These are phyloP conservation scores for Chlorella sp. DNA, from an alignment of 139 green algal genomes.

Conservation along the genomic window DNA sequence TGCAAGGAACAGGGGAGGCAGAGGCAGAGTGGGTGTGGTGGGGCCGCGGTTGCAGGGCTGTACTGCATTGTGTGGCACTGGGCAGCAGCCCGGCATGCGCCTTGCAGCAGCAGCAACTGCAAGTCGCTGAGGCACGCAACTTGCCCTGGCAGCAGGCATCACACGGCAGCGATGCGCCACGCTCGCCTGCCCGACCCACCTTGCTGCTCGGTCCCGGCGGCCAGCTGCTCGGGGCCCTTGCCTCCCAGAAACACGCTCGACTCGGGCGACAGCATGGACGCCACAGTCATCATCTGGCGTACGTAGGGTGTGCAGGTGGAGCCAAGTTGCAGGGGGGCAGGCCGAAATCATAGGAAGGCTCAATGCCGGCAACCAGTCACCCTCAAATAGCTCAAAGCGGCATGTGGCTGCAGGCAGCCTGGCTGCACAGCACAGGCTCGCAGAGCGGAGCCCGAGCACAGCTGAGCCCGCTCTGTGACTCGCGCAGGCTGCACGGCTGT, in stretches of 20 bases:
- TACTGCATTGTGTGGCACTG: too few species aligned
- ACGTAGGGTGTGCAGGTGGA: neutral
- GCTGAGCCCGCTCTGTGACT: too few species aligned
- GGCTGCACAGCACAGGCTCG: too few species aligned
- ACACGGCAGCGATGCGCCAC: too few species aligned
- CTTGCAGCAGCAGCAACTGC: neutral
- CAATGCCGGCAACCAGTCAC: neutral
- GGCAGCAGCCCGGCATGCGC: neutral
- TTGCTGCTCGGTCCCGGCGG: constrained; percentile 13
- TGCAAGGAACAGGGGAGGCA: neutral
- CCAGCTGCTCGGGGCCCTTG: constrained; percentile 53
- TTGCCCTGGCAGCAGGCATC: too few species aligned
- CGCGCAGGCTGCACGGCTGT: too few species aligned
- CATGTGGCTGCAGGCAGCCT: neutral
- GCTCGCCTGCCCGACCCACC: neutral
- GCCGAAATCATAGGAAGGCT: neutral
- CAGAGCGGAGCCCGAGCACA: too few species aligned
- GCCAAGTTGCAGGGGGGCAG: neutral
- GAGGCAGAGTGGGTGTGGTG: neutral
- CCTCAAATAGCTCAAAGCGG: too few species aligned
- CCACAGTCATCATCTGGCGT: constrained; percentile 39
- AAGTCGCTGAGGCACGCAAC: too few species aligned
- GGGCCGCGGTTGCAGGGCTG: neutral
- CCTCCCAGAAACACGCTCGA: constrained; percentile 68
- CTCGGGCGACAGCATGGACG: constrained; percentile 89